These are phyloP conservation scores for Posidonia australis DNA, from an alignment of 106 monocot species.

Conservation along the genomic window DNA sequence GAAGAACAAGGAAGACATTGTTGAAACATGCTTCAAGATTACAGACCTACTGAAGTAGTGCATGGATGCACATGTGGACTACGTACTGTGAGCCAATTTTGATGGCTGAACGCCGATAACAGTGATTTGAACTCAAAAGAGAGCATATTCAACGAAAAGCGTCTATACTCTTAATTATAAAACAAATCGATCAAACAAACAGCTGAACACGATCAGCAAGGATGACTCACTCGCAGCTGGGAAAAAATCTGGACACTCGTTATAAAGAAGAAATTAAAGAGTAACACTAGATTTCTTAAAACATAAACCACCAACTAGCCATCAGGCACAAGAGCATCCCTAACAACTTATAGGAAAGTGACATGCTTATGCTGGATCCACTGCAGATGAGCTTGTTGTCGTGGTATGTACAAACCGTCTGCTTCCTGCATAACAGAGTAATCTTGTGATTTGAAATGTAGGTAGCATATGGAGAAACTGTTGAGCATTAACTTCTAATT, in stretches of 20 bases:
- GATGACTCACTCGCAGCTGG: too few species aligned
- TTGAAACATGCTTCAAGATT: constrained; percentile 63
- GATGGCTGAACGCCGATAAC: constrained; percentile 27
- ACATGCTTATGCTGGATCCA: constrained; percentile 16
- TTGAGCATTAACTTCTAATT: too few species aligned
- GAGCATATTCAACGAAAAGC: neutral
- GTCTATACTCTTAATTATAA: too few species aligned
- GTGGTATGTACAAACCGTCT: constrained; percentile 60
- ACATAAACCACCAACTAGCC: too few species aligned
- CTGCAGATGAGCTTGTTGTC: constrained; percentile 53
- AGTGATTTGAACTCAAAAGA: neutral
- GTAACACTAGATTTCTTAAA: too few species aligned
- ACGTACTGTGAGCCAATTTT: constrained; percentile 62
- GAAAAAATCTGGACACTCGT: too few species aligned
- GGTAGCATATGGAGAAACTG: neutral
- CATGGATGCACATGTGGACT: constrained; percentile 85
- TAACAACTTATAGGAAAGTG: neutral
- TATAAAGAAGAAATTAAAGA: too few species aligned
- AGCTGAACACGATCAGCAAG: too few species aligned
- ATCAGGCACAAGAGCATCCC: neutral
- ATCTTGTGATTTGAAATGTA: neutral
- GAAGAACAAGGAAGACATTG: constrained; percentile 37
- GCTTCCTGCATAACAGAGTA: constrained; percentile 35
- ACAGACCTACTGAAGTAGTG: constrained; percentile 57
- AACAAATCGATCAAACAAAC: too few species aligned